These are phyloP conservation scores for Primulina tabacum DNA, from an alignment of 257 asterid genomes.

Conservation along the genomic window DNA sequence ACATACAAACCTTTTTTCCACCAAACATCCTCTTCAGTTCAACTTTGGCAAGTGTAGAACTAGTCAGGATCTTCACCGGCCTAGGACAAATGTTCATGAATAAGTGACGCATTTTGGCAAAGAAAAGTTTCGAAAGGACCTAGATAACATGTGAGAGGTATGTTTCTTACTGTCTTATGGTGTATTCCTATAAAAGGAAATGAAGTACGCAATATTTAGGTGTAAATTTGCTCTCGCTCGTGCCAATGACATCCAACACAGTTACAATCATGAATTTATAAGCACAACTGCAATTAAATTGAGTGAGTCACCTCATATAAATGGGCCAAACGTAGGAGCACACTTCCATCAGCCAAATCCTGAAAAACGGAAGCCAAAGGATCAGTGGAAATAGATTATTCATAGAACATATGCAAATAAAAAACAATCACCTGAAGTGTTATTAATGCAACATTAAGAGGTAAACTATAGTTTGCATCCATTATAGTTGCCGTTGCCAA, in stretches of 20 bases:
- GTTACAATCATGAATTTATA: neutral
- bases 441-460: constrained; percentile 67
- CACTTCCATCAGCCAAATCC: constrained; percentile 58
- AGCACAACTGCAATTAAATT: neutral
- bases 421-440: constrained; percentile 65
- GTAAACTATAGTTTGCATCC: constrained; percentile 65
- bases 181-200: no score
- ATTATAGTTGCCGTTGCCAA: constrained; percentile 42
- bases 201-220: no score
- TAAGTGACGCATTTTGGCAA: no score
- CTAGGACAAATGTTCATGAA: constrained; percentile 35
- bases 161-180: no score
- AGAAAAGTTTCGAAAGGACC: neutral
- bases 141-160: no score
- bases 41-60: constrained; percentile 60
- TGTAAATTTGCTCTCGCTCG: no score
- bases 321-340: constrained; percentile 80
- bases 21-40: constrained; percentile 66
- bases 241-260: neutral
- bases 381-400: constrained; percentile 17
- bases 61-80: constrained; percentile 67
- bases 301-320: constrained; percentile 56
- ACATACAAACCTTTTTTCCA: constrained; percentile 50
- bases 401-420: neutral
- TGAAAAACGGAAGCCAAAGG: constrained; percentile 31